phyloP scores from a whole-genome alignment of 176 grass and related monocot genomes.

The Triticum monococcum region DNA sequence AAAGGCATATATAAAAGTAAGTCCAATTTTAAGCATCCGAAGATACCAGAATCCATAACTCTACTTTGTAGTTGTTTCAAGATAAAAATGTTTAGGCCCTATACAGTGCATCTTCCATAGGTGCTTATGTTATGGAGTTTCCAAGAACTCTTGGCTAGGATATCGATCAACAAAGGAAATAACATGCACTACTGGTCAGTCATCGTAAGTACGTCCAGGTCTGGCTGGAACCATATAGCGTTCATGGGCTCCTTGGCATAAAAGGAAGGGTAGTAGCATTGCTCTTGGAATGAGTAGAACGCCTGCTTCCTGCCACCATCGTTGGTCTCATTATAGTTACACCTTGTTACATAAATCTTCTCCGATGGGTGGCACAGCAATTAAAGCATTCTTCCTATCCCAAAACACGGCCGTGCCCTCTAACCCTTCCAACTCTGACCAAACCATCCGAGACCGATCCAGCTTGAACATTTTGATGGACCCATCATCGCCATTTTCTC shows the following conservation, averaged over 20 bases:
- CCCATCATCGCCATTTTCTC: background rate
- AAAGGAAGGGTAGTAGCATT: background rate
- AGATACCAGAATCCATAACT: too few relatives aligned
- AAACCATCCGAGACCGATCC: background rate
- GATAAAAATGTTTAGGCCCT: too few relatives aligned
- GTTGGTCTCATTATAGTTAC: background rate
- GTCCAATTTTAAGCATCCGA: too few relatives aligned
- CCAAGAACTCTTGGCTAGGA: too few relatives aligned
- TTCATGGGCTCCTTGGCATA: conserved; percentile 5
- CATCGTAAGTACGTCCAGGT: background rate
- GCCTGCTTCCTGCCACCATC: background rate
- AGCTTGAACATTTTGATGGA: background rate
- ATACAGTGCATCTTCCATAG: too few relatives aligned
- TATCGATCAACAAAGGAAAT: too few relatives aligned
- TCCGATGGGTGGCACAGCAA: background rate
- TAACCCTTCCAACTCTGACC: background rate
- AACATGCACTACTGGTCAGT: too few relatives aligned
- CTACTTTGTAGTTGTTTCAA: too few relatives aligned
- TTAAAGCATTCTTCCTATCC: background rate
- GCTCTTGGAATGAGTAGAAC: background rate
- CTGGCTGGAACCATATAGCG: background rate
- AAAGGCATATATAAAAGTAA: too few relatives aligned
- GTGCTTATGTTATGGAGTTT: too few relatives aligned
- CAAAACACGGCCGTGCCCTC: background rate
- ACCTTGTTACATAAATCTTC: conserved; percentile 9